Conservation (phyloP, 2,329 filamentous ascomycete genomes). For the Pseudogymnoascus sp. region DNA sequence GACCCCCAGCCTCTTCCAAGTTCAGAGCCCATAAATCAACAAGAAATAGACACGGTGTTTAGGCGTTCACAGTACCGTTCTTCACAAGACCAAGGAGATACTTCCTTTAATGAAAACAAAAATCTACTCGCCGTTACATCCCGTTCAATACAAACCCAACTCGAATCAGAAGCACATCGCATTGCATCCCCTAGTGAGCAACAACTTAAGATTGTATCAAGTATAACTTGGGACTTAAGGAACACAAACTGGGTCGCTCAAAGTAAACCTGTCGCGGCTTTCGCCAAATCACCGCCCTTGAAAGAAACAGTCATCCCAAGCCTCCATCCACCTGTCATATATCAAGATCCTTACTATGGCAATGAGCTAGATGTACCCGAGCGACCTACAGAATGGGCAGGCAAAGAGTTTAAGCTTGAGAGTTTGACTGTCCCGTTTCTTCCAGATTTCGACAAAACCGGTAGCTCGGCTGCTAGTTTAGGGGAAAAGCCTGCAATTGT, state of each 20-base stretch:
- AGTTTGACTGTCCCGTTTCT: constrained; percentile 73
- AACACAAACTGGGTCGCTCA: not conserved
- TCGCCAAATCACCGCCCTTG: constrained; percentile 34
- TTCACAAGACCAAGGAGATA: not conserved
- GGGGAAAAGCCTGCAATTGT: constrained; percentile 44
- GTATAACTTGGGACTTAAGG: not conserved
- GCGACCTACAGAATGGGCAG: constrained; percentile 74
- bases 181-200: not conserved
- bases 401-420: constrained; percentile 72
- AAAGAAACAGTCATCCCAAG: constrained; percentile 46
- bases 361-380: constrained; percentile 76
- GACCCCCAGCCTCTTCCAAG: not conserved
- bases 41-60: not conserved
- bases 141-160: not conserved
- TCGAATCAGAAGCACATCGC: not conserved
- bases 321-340: constrained; percentile 63
- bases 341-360: constrained; percentile 82
- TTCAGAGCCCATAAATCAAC: not conserved
- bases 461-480: constrained; percentile 47
- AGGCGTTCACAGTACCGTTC: not conserved
- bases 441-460: constrained; percentile 65
- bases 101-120: not conserved
- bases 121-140: not conserved
- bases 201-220: not conserved
- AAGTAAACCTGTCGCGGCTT: constrained; percentile 13